phyloP scores from a whole-genome alignment of 768 basidiomycete species.

The Panaeolus papilionaceus region DNA sequence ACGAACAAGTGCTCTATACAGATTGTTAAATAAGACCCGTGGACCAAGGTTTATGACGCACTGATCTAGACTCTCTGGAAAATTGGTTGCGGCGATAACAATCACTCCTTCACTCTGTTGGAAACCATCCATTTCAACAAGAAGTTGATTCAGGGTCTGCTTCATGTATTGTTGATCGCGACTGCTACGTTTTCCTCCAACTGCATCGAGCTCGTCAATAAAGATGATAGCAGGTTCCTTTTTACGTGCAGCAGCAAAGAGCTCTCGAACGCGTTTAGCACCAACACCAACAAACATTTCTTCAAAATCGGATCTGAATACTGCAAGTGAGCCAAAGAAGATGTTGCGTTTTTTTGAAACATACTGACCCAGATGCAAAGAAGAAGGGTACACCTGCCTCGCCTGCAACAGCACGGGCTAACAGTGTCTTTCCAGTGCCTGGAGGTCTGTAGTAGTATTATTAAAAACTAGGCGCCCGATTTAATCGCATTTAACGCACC shows the following conservation, averaged over 20 bases:
- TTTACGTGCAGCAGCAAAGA: constrained; percentile 93
- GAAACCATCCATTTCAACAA: constrained; percentile 99
- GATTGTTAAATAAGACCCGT: constrained; percentile 12
- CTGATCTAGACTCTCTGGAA: constrained; percentile 93
- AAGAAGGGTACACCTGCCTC: constrained; percentile 99
- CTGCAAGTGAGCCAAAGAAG: constrained; percentile 20
- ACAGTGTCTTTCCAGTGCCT: constrained; percentile 97
- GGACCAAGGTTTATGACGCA: constrained; percentile 42
- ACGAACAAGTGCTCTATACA: constrained; percentile 83
- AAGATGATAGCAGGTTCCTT: constrained; percentile 98
- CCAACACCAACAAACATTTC: constrained; percentile 98
- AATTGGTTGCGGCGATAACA: constrained; percentile 97
- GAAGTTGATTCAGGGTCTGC: constrained; percentile 93
- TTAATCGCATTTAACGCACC: constrained; percentile 41
- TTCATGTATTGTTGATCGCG: constrained; percentile 91
- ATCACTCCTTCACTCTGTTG: constrained; percentile 92
- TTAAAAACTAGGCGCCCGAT: constrained; percentile 11
- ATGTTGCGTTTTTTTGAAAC: constrained; percentile 12
- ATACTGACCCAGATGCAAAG: constrained; percentile 85
- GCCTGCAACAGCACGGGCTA: constrained; percentile 96
- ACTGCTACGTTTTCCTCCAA: constrained; percentile 86
- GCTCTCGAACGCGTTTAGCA: constrained; percentile 93
- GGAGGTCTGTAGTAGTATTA: constrained; percentile 56
- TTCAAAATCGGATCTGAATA: constrained; percentile 86
- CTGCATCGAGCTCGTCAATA: constrained; percentile 95